Evolutionary conservation across 2,329 filamentous ascomycete genomes (phyloP).

Genomic region (Ophiostoma ips): DNA sequence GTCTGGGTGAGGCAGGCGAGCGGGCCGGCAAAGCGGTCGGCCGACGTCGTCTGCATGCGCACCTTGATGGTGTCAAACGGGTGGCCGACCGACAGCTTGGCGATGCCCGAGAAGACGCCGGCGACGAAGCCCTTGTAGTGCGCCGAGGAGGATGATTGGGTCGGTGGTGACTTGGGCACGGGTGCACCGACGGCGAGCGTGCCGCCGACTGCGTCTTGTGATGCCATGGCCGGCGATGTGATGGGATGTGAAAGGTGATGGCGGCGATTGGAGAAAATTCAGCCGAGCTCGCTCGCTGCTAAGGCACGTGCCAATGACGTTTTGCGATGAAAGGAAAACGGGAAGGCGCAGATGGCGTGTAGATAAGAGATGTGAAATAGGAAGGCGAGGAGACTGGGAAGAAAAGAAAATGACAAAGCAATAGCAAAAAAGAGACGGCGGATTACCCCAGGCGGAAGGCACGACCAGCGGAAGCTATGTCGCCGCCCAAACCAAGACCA

Average conservation of each 20-base stretch:
- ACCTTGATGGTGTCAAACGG: slow-evolving; percentile 97
- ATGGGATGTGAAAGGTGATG: no score
- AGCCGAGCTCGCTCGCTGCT: background rate
- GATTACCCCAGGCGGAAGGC: slow-evolving; percentile 4
- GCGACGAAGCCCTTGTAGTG: slow-evolving; percentile 95
- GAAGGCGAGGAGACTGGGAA: background rate
- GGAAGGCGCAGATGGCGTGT: background rate
- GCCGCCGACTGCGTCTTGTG: slow-evolving; percentile 2
- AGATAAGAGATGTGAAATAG: background rate
- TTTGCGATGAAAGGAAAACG: background rate
- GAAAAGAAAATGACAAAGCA: background rate
- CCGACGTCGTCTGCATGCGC: slow-evolving; percentile 73
- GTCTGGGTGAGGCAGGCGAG: slow-evolving; percentile 77
- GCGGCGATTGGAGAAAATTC: background rate
- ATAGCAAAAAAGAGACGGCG: background rate
- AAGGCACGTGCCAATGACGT: no score
- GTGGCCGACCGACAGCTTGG: slow-evolving; percentile 64
- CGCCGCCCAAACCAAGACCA: no score
- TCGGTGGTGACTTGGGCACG: background rate
- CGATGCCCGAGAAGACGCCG: slow-evolving; percentile 87
- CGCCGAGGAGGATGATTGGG: slow-evolving; percentile 20
- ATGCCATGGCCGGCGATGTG: no score
- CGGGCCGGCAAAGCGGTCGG: slow-evolving; percentile 68
- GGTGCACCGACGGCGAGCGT: background rate
- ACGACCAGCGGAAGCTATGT: background rate